phyloP scores from a whole-genome alignment of 768 basidiomycete genomes.

The Lactifluus echinatus region DNA sequence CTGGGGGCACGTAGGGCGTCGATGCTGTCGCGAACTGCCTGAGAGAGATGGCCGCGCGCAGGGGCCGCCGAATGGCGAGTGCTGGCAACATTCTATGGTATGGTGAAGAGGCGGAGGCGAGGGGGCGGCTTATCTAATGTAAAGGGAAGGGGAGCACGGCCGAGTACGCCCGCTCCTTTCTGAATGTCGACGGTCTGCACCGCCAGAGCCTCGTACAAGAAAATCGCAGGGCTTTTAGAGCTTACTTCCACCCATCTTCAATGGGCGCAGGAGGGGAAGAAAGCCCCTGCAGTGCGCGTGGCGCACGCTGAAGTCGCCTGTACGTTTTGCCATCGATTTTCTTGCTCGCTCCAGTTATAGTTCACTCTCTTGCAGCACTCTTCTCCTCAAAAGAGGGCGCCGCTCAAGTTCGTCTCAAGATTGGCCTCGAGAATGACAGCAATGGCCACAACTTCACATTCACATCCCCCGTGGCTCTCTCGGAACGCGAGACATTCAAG shows the following conservation, averaged over 20 bases:
- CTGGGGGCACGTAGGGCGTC: conserved; percentile 25
- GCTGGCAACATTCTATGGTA: conserved; percentile 7
- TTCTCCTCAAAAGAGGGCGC: conserved; percentile 84
- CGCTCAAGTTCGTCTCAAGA: conserved; percentile 68
- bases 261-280: conserved; percentile 73
- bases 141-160: background rate
- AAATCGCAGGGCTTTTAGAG: conserved; percentile 63
- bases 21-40: conserved; percentile 22
- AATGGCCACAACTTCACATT: conserved; percentile 79
- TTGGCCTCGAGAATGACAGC: conserved; percentile 60
- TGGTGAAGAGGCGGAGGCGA: background rate
- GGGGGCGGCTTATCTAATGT: conserved; percentile 10
- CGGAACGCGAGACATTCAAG: conserved; percentile 80
- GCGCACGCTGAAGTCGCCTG: conserved; percentile 51
- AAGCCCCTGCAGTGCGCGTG: conserved; percentile 54
- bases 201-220: conserved; percentile 81
- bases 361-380: conserved; percentile 41
- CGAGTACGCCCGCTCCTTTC: background rate
- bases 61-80: background rate
- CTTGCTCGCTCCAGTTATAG: background rate
- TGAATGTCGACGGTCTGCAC: conserved; percentile 26
- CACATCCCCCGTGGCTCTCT: conserved; percentile 54
- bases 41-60: background rate
- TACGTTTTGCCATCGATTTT: conserved; percentile 26
- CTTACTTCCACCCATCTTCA: conserved; percentile 64